These are phyloP conservation scores for Candida takata DNA, from an alignment of 805 yeast species.

Conservation along the genomic window DNA sequence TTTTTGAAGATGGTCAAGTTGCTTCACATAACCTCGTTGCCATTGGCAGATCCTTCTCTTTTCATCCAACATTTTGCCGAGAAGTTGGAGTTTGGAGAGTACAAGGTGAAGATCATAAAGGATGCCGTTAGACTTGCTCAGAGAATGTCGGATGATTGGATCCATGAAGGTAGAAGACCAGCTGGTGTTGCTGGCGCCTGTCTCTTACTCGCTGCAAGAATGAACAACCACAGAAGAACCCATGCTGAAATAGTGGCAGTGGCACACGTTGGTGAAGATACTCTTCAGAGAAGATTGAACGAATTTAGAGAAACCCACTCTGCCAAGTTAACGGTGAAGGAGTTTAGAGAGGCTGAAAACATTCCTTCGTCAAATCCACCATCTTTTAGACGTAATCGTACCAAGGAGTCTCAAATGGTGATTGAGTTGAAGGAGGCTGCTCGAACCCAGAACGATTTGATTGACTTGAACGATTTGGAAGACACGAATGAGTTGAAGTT, in stretches of 20 bases:
- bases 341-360: slow-evolving; percentile 50
- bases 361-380: slow-evolving; percentile 63
- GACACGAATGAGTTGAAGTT: slow-evolving; percentile 14
- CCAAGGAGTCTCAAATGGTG: slow-evolving; percentile 30
- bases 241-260: slow-evolving; percentile 93
- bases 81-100: slow-evolving; percentile 71
- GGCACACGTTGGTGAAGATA: slow-evolving; percentile 91
- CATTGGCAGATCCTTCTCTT: slow-evolving; percentile 89
- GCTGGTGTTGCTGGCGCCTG: slow-evolving; percentile 99
- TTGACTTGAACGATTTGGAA: slow-evolving; percentile 13
- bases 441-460: slow-evolving; percentile 6
- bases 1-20: slow-evolving; percentile 88
- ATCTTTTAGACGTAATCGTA: slow-evolving; percentile 59
- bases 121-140: slow-evolving; percentile 86
- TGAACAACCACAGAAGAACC: slow-evolving; percentile 90
- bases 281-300: slow-evolving; percentile 81
- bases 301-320: slow-evolving; percentile 80
- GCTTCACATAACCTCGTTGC: slow-evolving; percentile 67
- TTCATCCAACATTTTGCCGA: slow-evolving; percentile 94
- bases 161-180: slow-evolving; percentile 93
- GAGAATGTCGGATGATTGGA: slow-evolving; percentile 93
- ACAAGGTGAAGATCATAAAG: slow-evolving; percentile 63
- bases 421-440: slow-evolving; percentile 11
- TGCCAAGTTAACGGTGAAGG: slow-evolving; percentile 63
- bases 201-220: slow-evolving; percentile 84